A percentile compares a stretch with the other conserved stretches of the same genome.
Evolutionary conservation across 345 rosid genomes (phyloP).

Genomic region (Raphanus sativus): DNA sequence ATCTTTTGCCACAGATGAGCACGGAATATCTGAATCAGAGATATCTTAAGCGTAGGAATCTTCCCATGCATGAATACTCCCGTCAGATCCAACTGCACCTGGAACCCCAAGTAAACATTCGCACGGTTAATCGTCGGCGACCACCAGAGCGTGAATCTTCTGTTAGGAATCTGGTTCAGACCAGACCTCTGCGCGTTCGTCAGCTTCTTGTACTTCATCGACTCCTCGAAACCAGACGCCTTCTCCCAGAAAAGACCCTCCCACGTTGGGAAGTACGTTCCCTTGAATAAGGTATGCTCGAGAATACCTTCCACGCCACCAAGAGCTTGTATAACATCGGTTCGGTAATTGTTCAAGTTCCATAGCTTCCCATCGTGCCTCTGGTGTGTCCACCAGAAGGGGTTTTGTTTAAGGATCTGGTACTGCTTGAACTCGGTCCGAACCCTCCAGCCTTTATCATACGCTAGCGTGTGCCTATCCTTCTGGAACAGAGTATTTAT

Average conservation of each 20-base stretch:
- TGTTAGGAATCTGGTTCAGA: slow-evolving; percentile 96
- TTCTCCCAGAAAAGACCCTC: slow-evolving; percentile 99
- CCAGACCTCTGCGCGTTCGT: slow-evolving; percentile 99
- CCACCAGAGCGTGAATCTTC: slow-evolving; percentile 99
- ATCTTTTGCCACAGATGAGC: slow-evolving; percentile 99
- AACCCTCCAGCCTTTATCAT: slow-evolving; percentile 99
- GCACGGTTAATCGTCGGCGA: slow-evolving; percentile 97
- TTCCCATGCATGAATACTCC: slow-evolving; percentile 99
- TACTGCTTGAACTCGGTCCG: slow-evolving; percentile 99
- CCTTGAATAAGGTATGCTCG: slow-evolving; percentile 94
- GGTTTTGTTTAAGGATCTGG: slow-evolving; percentile 96
- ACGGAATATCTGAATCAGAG: slow-evolving; percentile 96
- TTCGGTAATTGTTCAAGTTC: slow-evolving; percentile 97
- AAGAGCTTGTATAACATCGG: slow-evolving; percentile 99
- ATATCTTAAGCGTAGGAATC: slow-evolving; percentile 97
- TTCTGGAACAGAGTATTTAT: slow-evolving; percentile 97
- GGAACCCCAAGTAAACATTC: slow-evolving; percentile 97
- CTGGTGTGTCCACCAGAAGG: slow-evolving; percentile 99
- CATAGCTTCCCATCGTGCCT: slow-evolving; percentile 98
- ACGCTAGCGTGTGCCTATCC: slow-evolving; percentile 92
- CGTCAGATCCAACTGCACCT: slow-evolving; percentile 97
- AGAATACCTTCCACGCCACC: slow-evolving; percentile 99
- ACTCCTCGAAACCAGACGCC: slow-evolving; percentile 99
- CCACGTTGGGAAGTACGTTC: slow-evolving; percentile 99
- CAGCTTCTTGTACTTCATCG: slow-evolving; percentile 97